Conservation (phyloP, 805 yeast genomes). For the Yarrowia osloensis region DNA sequence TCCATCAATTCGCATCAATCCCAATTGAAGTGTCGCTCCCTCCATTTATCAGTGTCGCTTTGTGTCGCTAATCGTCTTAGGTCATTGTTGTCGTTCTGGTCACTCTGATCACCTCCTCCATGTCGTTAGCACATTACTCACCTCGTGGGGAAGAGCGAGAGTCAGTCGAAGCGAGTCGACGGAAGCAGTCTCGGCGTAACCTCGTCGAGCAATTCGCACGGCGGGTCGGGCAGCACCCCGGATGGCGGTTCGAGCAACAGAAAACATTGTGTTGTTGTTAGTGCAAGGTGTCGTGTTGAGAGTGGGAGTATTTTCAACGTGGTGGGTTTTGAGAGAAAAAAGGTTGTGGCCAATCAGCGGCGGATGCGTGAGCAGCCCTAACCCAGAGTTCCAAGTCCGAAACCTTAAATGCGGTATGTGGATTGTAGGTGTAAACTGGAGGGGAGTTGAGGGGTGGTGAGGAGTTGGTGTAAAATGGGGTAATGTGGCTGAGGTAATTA, state of each 20-base stretch:
- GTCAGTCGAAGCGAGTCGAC: constrained; percentile 81
- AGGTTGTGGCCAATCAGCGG: constrained; percentile 28
- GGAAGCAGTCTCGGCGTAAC: constrained; percentile 82
- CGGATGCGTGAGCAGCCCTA: neutral
- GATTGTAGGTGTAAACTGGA: too few relatives aligned
- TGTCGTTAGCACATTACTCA: constrained; percentile 35
- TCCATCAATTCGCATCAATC: neutral
- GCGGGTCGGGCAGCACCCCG: constrained; percentile 32
- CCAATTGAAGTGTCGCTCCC: neutral
- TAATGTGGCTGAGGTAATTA: too few relatives aligned
- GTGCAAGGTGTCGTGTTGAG: constrained; percentile 30
- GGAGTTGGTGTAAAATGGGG: too few relatives aligned
- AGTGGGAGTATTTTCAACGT: constrained; percentile 27
- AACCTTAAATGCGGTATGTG: neutral
- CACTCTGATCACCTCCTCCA: neutral
- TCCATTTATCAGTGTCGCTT: neutral
- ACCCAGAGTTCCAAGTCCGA: constrained; percentile 8
- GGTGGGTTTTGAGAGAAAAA: constrained; percentile 25
- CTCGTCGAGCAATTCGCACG: constrained; percentile 50
- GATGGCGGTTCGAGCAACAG: constrained; percentile 31
- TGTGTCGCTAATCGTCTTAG: constrained; percentile 35
- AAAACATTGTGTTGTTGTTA: constrained; percentile 28
- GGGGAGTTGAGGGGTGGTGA: too few relatives aligned
- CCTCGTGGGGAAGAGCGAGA: constrained; percentile 87
- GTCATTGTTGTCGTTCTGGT: constrained; percentile 4